Base-by-base conservation (phyloP, 495 filamentous ascomycete genomes). In the Aspergillus wentii region DNA sequence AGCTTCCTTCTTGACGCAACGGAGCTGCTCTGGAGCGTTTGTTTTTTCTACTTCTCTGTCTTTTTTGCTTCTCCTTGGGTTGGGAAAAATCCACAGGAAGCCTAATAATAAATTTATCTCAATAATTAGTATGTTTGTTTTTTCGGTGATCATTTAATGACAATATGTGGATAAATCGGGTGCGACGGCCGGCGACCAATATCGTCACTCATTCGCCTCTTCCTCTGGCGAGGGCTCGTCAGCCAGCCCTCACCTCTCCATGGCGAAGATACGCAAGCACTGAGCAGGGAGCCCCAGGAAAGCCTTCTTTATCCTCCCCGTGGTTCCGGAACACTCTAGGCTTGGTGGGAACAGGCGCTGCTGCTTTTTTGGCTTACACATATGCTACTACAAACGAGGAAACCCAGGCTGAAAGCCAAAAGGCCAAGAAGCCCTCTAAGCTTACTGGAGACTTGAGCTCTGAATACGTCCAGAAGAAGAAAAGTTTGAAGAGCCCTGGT, bases 401-500 rank as follows among this genome's bases (percentile, higher is more conserved):
- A 5, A 36, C 33, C 23, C 46, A 51, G 36, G 38, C 40, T n/a
- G 51, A 55, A 22, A 43, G 28, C 17, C 38, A 54, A 30, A 52
- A 44, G 8, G 40, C 35, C n/a, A 51, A 57, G 33, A 43, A 54
- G 15, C 33, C 49, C n/a, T 44, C 56, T 5, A 48, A 59, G 19
- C 37, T 49, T 23, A 57, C 30, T 5, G 84, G 91, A 39, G 48
- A 81, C 20, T 75, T 90, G 14, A 83, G 83, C 49, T 80, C 79
- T 8, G 79, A 88, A 49, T 86, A 90, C 57, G 66, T 88, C 13
- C 86, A 95, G 62, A 85, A 91, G 26, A 89, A 87, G 69, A 80
- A 76, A 51, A 94, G 86, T 54, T 82, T 85, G 77, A 88, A 89
- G 60, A 82, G 85, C 38, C 91, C 92, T 3, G 92, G 86, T 0